A percentile compares a stretch with the other conserved stretches of the same genome.
These are phyloP conservation scores for Penicillium macrosclerotiorum DNA, from an alignment of 495 filamentous ascomycete genomes.

Conservation along the genomic window DNA sequence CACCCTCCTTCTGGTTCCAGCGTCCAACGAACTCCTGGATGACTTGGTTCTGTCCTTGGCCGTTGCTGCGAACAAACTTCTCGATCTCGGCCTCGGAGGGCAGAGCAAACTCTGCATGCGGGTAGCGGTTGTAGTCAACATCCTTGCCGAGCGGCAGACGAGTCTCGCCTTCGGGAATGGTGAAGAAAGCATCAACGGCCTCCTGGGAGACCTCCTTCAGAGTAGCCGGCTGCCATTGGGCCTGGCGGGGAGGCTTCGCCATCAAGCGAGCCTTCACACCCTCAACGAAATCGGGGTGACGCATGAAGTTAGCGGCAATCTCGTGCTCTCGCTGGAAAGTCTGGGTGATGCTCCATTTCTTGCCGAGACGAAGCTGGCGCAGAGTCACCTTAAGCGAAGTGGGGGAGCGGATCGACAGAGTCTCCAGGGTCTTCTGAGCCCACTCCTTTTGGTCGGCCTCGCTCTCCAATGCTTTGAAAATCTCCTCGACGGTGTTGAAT, in stretches of 20 bases:
- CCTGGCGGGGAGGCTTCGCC: constrained; percentile 55
- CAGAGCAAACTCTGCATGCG: constrained; percentile 62
- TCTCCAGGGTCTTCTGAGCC: constrained; percentile 71
- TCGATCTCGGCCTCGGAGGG: constrained; percentile 72
- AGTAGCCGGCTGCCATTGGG: constrained; percentile 69
- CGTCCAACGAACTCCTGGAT: constrained; percentile 29
- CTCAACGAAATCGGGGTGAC: constrained; percentile 78
- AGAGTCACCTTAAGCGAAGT: constrained; percentile 81
- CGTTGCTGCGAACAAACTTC: constrained; percentile 40
- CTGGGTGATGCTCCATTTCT: constrained; percentile 71
- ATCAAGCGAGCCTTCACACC: constrained; percentile 78
- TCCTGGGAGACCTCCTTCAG: constrained; percentile 58
- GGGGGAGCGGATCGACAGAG: constrained; percentile 72
- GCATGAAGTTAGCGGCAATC: constrained; percentile 82
- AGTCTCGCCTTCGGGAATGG: constrained; percentile 33
- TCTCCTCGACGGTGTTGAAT: constrained; percentile 62
- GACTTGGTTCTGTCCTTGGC: constrained; percentile 9
- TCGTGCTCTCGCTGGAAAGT: constrained; percentile 80
- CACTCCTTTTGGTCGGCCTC: constrained; percentile 60
- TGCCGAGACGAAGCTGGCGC: constrained; percentile 72
- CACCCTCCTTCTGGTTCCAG: constrained; percentile 39
- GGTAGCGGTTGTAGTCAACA: constrained; percentile 64
- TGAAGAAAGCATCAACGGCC: constrained; percentile 60
- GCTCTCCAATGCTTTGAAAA: constrained; percentile 63
- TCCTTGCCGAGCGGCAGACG: constrained; percentile 53